Base-by-base conservation (phyloP, 306 rosid genomes). In the Astragalus glycyphyllos region DNA sequence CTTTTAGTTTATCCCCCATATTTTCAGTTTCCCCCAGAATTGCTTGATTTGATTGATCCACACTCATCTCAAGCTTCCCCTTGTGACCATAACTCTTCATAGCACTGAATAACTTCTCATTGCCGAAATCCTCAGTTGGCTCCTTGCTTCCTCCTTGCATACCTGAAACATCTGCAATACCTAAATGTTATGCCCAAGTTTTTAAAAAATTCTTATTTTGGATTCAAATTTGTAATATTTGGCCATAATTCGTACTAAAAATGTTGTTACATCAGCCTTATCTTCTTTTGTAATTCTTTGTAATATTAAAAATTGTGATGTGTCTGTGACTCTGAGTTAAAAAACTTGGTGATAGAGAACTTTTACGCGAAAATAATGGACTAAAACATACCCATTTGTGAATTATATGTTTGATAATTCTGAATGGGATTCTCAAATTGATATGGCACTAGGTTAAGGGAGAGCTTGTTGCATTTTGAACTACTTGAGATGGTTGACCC, bases 381-480 rank as follows among this genome's bases (percentile, higher is more conserved):
- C 12, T 5, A 63, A 57, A 56, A 11, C 77, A 55, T 86, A 87
- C 92, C 83, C 16, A 75, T 65, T 9, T 16, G 77, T 10, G 84
- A 80, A 59, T 69, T 80, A 74, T 7, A 40, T 50, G 17, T 14
- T 10, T 63, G 81, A 20, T 26, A 59, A 35, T 45, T 55, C 15
- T 65, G 86, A 26, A 64, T 16, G 11, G 73, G 58, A 55, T 49
- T 41, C 14, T 42, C 11, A 10, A 60, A 57, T 20, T 53, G 13
- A 42, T 73, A 58, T 38, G 61, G 48, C 2, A 41, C 16, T 68
- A 50, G 80, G 3, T 1, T 66, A 62, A 84, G 83, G 54, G 85
- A 84, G 37, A 82, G 80, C 58, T 86, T 54, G 12, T 92, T 86
- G 82, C 87, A 75, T 9, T 89, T 79, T 50, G 96, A 90, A 45